Evolutionary conservation across 2,329 filamentous ascomycete species (phyloP).

Genomic region (Leptographium lundbergii): DNA sequence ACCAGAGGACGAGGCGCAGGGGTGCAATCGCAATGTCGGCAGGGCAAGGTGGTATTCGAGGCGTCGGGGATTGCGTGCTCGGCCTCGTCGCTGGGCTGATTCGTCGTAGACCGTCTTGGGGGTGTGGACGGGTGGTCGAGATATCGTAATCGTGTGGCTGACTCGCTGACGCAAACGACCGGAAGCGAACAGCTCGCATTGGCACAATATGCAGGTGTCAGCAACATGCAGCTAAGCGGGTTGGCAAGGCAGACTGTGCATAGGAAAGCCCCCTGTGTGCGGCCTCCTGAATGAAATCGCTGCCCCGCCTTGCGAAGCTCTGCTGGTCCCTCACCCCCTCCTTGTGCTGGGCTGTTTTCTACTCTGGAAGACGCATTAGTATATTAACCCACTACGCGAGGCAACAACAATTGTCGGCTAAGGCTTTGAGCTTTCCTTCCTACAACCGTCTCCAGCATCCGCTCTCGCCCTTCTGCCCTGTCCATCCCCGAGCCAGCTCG

Average conservation of each 20-base stretch:
- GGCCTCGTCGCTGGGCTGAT: neutral
- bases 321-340: neutral
- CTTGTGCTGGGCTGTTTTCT: neutral
- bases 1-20: neutral
- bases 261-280: neutral
- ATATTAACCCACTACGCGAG: conserved; percentile 3
- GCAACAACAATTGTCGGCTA: conserved; percentile 1
- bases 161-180: conserved; percentile 6
- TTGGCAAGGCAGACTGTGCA: neutral
- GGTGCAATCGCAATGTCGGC: neutral
- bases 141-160: neutral
- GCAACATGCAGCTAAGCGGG: neutral
- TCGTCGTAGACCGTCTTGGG: neutral
- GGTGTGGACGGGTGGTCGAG: neutral
- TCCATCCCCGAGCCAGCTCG: neutral
- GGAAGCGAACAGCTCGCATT: neutral
- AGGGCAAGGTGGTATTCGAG: neutral
- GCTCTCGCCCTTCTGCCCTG: neutral
- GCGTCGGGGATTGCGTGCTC: neutral
- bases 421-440: conserved; percentile 2
- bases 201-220: neutral
- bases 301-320: conserved; percentile 1
- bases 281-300: neutral
- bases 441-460: neutral
- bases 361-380: neutral